Base-by-base conservation (phyloP, 2,329 filamentous ascomycete genomes). In the Verticillium alfalfae region DNA sequence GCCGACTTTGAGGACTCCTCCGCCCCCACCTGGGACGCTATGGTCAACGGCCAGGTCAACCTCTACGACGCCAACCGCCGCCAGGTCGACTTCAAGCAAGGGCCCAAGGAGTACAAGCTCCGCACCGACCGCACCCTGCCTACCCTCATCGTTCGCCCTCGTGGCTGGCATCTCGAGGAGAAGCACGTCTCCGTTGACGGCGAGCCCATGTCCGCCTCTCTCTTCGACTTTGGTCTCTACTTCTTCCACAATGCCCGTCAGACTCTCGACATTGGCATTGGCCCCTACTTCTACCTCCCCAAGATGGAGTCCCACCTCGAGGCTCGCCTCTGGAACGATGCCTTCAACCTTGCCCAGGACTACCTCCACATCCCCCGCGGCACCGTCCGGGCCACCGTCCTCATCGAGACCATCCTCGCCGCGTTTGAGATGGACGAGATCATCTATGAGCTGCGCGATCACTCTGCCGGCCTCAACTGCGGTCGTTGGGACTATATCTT, bases 391-490 rank as follows among this genome's bases (percentile, higher is more conserved):
- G 92, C 84, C 62, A 96, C 92, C 1, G 92, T 96, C 36, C 80
- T 96, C 70, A 96, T 96, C 71, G 92, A 96, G 84, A 96, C 92
- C 55, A 96, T 96, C 76, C 84, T 91, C 41, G 92, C 92, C 54
- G 92, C 91, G 6, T 96, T 96, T 70, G 92, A 96, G 82, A 96
- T 96, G 92, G 92, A 96, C 69, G 92, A 96, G 86, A 96, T 96
- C 77, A 96, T 96, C 78, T 96, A 95, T 78, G 92, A 96, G 79
- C 87, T 96, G 66, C 88, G 92, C 64, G 92, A 96, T 72, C 92
- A 96, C 81, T 92, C 88, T 73, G 88, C 92, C 5, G 92, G 92
- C 57, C 84, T 96, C 70, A 96, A 96, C 85, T 96, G 92, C 78
- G 92, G 92, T 66, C 88, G 92, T 66, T 96, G 92, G 92, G 92